Evolutionary conservation across 306 rosid genomes (phyloP).

Genomic region (Vachellia pachyceras): DNA sequence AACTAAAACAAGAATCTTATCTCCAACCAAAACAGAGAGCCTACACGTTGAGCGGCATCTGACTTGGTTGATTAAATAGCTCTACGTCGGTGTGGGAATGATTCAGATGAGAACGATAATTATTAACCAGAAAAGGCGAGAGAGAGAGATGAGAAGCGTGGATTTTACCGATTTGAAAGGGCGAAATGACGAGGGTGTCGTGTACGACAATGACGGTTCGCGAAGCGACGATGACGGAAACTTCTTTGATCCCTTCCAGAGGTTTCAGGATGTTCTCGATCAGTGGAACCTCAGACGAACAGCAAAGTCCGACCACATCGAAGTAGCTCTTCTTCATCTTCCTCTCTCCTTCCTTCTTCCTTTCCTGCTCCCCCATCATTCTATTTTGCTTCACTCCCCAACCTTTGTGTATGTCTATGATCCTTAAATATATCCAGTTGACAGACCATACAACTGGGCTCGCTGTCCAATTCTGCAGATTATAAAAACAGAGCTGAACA

Average conservation of each 20-base stretch:
- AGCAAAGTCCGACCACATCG: slow-evolving; percentile 88
- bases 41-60: background rate
- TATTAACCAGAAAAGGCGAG: background rate
- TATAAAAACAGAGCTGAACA: too few species aligned
- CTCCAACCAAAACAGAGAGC: background rate
- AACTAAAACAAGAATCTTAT: background rate
- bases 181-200: slow-evolving; percentile 71
- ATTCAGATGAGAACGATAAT: background rate
- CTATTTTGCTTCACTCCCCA: background rate
- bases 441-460: background rate
- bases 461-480: background rate
- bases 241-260: slow-evolving; percentile 70
- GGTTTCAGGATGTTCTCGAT: slow-evolving; percentile 72
- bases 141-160: background rate
- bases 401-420: background rate
- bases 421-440: background rate
- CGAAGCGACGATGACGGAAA: slow-evolving; percentile 71
- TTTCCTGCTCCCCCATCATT: slow-evolving; percentile 43
- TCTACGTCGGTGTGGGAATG: background rate
- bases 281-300: slow-evolving; percentile 81
- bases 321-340: slow-evolving; percentile 75
- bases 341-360: slow-evolving; percentile 23
- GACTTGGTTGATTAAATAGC: background rate
- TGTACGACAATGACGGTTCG: slow-evolving; percentile 88
- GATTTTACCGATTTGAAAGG: slow-evolving; percentile 73